Base-by-base conservation (phyloP, 805 yeast species). In the Clavispora santaluciae region DNA sequence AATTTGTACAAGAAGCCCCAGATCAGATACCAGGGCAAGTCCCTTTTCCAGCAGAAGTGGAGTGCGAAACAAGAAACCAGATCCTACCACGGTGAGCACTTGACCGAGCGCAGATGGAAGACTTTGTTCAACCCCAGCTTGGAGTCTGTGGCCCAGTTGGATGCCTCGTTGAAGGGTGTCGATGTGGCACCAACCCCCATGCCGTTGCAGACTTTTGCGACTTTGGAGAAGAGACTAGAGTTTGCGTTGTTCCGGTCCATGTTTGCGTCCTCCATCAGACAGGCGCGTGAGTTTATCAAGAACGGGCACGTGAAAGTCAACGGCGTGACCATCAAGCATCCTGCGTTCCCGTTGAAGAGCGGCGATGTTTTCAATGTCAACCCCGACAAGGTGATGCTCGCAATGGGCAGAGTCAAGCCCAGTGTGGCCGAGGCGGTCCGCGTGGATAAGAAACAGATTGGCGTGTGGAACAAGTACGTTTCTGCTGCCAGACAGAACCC, bases 21-120 rank as follows among this genome's bases (percentile, higher is more conserved):
- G 45, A 65, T 75, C 25, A 68, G 61, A 40, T 76, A 76, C 57
- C 68, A 72, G 46, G 73, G 79, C 4, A 76, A 77, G 63, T 79
- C 95, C n/a, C 70, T 87, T 44, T 93, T 74, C 66, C 95, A 87
- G 64, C 95, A 91, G 63, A 88, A 89, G 65, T 93, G 95, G 91
- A 66, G 74, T 6, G 83, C 96, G 38, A 91, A 93, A 63, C 83
- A 80, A 59, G 96, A 90, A 59, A 83, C 97, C 6, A 79, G 99
- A 66, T 83, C 91, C 1, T 91, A 91, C 62, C 99, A 91, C 61
- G 99, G 99, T 53, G 98, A 93, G 57, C 87, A 84, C 60, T 62
- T 91, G 41, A 85, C 91, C 1, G 99, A 93, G 61, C 69, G 78
- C 15, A 79, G 90, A 58, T 86, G 89, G 83, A 83, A 84, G 57